Percentiles rank a stretch among this genome's conserved stretches.
Evolutionary conservation across 805 yeast species (phyloP).

Genomic region (Suhomyces sp.): DNA sequence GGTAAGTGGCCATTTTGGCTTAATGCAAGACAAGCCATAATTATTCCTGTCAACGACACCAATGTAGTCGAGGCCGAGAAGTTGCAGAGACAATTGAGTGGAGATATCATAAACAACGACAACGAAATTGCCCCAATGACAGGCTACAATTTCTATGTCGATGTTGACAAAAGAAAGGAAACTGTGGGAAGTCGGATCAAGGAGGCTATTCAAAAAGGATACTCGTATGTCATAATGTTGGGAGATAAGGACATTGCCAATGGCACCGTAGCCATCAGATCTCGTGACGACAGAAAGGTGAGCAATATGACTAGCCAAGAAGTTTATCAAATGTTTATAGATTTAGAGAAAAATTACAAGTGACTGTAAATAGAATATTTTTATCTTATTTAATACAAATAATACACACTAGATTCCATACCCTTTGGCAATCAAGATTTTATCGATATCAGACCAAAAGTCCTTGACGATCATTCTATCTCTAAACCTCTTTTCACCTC

Average conservation of each 20-base stretch:
- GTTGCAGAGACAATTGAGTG: conserved; percentile 44
- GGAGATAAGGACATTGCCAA: conserved; percentile 79
- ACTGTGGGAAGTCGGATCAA: conserved; percentile 79
- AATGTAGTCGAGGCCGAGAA: conserved; percentile 55
- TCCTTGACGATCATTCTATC: conserved; percentile 84
- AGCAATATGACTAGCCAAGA: conserved; percentile 47
- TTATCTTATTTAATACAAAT: background rate
- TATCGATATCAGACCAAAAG: conserved; percentile 83
- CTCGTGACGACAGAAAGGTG: conserved; percentile 48
- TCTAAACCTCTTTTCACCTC: conserved; percentile 72
- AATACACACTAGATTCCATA: conserved; percentile 24
- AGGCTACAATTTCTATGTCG: conserved; percentile 65
- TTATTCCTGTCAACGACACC: conserved; percentile 72
- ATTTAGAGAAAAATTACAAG: conserved; percentile 50
- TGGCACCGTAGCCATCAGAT: conserved; percentile 61
- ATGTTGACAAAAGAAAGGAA: conserved; percentile 69
- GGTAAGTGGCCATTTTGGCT: conserved; percentile 99
- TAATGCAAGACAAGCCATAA: conserved; percentile 83
- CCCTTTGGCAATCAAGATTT: conserved; percentile 66
- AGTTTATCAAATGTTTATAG: conserved; percentile 50
- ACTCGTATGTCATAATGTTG: conserved; percentile 74
- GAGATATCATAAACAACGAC: conserved; percentile 35
- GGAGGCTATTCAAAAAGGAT: conserved; percentile 72
- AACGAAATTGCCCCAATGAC: conserved; percentile 52
- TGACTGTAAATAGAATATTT: background rate